Conservation (phyloP, 2,329 filamentous ascomycete species). For the Colletotrichum musicola region DNA sequence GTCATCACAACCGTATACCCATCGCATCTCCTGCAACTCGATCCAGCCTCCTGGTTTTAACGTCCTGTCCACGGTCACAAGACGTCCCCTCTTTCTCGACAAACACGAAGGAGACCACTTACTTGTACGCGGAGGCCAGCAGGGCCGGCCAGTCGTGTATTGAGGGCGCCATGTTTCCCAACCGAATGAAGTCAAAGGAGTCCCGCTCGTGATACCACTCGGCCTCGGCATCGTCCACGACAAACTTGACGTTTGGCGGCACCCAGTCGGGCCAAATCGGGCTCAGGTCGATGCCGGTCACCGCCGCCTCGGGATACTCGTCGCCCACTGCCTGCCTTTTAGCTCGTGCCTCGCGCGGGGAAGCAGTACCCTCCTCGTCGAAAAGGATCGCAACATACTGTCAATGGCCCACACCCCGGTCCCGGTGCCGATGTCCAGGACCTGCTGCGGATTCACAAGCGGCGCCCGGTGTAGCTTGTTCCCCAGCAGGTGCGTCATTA, state of each 20-base stretch:
- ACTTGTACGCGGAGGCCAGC: conserved; percentile 67
- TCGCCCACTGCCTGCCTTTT: conserved; percentile 65
- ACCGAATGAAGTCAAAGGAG: conserved; percentile 72
- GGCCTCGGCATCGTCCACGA: conserved; percentile 71
- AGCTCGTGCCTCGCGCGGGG: neutral
- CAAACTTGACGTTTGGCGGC: conserved; percentile 80
- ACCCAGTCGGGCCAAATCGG: conserved; percentile 75
- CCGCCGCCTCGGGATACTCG: conserved; percentile 67
- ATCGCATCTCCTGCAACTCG: conserved; percentile 64
- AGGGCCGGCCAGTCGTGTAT: conserved; percentile 62
- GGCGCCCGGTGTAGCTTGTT: conserved; percentile 57
- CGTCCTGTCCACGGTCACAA: conserved; percentile 59
- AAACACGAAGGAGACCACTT: conserved; percentile 61
- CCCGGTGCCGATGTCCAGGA: conserved; percentile 60
- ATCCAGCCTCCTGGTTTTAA: conserved; percentile 66
- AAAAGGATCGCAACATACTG: conserved; percentile 46
- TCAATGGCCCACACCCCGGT: conserved; percentile 74
- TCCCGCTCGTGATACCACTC: conserved; percentile 58
- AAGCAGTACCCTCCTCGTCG: too few species aligned
- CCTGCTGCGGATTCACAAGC: conserved; percentile 52
- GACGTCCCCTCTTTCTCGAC: conserved; percentile 54
- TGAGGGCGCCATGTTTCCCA: conserved; percentile 62
- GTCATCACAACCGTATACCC: conserved; percentile 58
- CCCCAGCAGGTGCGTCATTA: conserved; percentile 52
- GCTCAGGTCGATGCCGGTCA: conserved; percentile 75